Evolutionary conservation across 257 asterid species (phyloP), one percentile per base, ranked within the genome.

Genomic region (Fraxinus americana): DNA sequence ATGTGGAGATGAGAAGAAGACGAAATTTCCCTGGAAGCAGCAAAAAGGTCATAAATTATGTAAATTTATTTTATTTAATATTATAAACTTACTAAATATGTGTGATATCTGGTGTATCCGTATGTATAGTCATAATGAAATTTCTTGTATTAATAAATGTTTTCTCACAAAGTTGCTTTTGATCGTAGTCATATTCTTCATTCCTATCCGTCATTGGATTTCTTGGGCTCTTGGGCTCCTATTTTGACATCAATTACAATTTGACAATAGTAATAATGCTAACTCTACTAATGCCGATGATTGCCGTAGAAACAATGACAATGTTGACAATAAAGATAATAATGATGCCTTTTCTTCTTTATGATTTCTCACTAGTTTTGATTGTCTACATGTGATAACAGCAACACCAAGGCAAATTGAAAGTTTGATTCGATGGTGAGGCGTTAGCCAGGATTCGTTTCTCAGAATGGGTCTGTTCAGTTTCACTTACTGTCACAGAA

Each of bases 1-100:
- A 96, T 41, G 50, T 41, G 16, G 16, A 91, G 90, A 91, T 96
- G 99, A 93, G 98, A 88, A 81, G 85, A 89, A 88, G 95, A 82
- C 98, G 98, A 69, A 92, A 92, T 85, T 96, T 96, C 84, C 97
- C 98, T 6, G 99, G 99, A 85, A 96, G 98, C 87, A 90, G 99
- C 89, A 92, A 93, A 85, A 96, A 96, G 99, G 99, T 95, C 63
- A 29, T 38, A 69, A 67, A 75, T 59, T 38, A 17, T 67, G 30
- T 73, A 1, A 75, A 23, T 41, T 59, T 61, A 4, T 29, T 23
- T 16, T 23, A 66, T 27, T 61, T 63, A 25, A 27, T 63, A n/a
- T 59, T 21, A 57, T 57, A 61, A 1, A 61, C 68, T 61, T 61
- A 10, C 16, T 25, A 61, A 23, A 6, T 13, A 23, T 3, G 16